phyloP scores from a whole-genome alignment of 1,284 basidiomycete species.

The Puccinia horiana region DNA sequence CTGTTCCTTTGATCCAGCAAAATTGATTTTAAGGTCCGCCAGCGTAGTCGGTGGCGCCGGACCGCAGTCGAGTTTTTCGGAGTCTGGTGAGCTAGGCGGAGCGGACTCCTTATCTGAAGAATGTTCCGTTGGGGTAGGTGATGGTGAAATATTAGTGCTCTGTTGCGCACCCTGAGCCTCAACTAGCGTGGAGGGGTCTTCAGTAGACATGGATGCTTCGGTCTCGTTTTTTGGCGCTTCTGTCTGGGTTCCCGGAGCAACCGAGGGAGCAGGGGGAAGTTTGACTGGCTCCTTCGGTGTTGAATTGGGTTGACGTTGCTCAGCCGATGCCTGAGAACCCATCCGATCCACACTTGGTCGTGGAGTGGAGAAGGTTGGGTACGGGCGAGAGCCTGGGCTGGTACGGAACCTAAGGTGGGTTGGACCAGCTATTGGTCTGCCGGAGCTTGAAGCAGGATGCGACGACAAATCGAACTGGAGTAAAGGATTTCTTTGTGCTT shows the following conservation, averaged over 20 bases:
- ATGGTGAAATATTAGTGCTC: neutral
- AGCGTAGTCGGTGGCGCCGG: neutral
- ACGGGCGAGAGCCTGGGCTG: neutral
- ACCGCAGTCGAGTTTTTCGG: neutral
- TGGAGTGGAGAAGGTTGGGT: neutral
- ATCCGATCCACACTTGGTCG: neutral
- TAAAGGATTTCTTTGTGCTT: conserved; percentile 21
- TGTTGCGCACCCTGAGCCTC: neutral
- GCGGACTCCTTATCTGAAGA: neutral
- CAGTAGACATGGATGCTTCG: neutral
- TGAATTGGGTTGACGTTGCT: neutral
- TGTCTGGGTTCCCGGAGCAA: neutral
- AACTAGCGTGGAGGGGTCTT: neutral
- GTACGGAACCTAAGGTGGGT: neutral
- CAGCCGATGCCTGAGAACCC: neutral
- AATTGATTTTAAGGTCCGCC: neutral
- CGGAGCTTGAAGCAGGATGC: neutral
- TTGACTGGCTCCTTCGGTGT: neutral
- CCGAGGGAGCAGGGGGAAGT: neutral
- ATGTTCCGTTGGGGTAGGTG: neutral
- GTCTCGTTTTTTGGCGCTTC: neutral
- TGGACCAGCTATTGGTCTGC: neutral
- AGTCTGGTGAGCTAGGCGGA: neutral
- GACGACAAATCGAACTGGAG: conserved; percentile 31
- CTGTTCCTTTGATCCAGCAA: neutral